Evolutionary conservation across 306 rosid species (phyloP).

Genomic region (Acacia confusa): DNA sequence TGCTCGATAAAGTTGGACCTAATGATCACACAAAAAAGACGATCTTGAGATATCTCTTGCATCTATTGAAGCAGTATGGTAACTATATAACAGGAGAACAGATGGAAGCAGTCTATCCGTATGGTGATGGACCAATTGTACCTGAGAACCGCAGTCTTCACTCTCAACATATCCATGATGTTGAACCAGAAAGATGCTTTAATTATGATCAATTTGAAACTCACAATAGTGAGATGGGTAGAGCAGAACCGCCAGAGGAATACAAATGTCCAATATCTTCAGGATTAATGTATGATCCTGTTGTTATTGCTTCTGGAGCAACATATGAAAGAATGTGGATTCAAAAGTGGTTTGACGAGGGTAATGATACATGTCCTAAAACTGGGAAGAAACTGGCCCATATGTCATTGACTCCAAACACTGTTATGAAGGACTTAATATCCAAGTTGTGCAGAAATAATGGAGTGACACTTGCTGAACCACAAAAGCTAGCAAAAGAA

Average conservation of each 20-base stretch:
- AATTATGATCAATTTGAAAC: conserved; percentile 30
- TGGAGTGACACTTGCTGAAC: conserved; percentile 58
- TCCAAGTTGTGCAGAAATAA: conserved; percentile 62
- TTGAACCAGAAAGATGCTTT: conserved; percentile 28
- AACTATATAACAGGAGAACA: conserved; percentile 43
- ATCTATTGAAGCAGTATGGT: conserved; percentile 54
- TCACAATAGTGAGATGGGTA: conserved; percentile 36
- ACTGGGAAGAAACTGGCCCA: conserved; percentile 46
- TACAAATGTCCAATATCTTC: conserved; percentile 74
- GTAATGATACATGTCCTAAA: conserved; percentile 67
- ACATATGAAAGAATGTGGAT: conserved; percentile 85
- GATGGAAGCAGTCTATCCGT: conserved; percentile 30
- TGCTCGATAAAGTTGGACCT: conserved; percentile 46
- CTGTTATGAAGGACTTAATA: conserved; percentile 59
- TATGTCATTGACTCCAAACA: conserved; percentile 64
- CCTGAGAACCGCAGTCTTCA: conserved; percentile 37
- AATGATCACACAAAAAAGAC: conserved; percentile 44
- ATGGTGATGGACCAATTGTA: conserved; percentile 32
- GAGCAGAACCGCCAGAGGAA: conserved; percentile 58
- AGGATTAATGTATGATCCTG: conserved; percentile 85
- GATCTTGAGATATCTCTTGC: conserved; percentile 60
- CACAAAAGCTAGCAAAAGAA: conserved; percentile 43
- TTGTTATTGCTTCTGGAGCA: conserved; percentile 72
- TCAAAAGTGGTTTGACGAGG: conserved; percentile 87
- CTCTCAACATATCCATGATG: conserved; percentile 30